A percentile compares a stretch with the other conserved stretches of the same genome.
phyloP scores from a whole-genome alignment of 768 basidiomycete species.

The Leccinum incarnatum region DNA sequence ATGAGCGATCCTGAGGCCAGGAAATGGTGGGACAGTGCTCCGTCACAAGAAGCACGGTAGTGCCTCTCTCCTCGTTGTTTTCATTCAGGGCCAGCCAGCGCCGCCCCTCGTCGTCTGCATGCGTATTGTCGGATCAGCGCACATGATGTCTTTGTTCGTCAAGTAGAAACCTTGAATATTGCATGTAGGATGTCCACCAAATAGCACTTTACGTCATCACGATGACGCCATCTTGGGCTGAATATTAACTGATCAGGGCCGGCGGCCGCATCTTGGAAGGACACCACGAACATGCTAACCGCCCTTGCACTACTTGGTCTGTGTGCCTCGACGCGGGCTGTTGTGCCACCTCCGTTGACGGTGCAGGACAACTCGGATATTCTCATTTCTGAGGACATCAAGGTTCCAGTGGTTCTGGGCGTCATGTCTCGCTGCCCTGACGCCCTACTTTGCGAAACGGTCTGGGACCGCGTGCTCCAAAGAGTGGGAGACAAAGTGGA shows the following conservation, averaged over 20 bases:
- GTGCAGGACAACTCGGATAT: constrained; percentile 22
- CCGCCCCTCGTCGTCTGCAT: constrained; percentile 9
- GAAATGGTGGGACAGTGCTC: constrained; percentile 51
- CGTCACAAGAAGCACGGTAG: constrained; percentile 34
- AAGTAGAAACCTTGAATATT: constrained; percentile 1
- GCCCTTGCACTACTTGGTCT: constrained; percentile 18
- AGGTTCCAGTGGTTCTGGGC: constrained; percentile 52
- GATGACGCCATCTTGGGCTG: constrained; percentile 24
- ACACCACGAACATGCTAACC: constrained; percentile 23
- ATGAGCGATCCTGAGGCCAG: constrained; percentile 53
- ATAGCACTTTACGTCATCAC: constrained; percentile 24
- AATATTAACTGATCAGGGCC: background rate
- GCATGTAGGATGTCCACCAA: background rate
- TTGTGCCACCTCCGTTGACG: constrained; percentile 10
- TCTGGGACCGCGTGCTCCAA: constrained; percentile 70
- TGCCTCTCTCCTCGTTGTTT: constrained; percentile 30
- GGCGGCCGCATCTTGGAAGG: constrained; percentile 1
- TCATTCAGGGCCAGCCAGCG: constrained; percentile 20
- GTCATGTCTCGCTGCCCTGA: constrained; percentile 81
- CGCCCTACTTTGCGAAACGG: constrained; percentile 74
- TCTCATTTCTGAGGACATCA: constrained; percentile 23
- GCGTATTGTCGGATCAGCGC: constrained; percentile 12
- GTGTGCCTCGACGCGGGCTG: constrained; percentile 13
- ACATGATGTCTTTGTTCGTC: constrained; percentile 8
- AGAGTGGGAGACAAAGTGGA: constrained; percentile 63